These are phyloP conservation scores for Chaetomium cochliodes DNA, from an alignment of 495 filamentous ascomycete genomes.

Conservation along the genomic window DNA sequence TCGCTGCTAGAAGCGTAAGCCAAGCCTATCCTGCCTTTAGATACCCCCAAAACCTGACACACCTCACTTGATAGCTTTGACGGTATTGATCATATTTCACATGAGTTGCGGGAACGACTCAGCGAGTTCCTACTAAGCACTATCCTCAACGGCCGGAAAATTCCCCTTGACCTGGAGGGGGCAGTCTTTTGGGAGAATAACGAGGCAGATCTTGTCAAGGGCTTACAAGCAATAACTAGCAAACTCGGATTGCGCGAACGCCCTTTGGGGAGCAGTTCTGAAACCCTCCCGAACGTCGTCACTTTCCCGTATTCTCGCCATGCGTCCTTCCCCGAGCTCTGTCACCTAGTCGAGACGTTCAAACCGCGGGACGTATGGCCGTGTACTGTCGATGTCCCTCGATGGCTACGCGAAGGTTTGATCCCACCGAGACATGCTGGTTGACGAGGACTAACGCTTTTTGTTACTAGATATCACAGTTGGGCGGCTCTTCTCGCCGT, in stretches of 20 bases:
- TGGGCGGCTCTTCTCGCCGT: conserved; percentile 63
- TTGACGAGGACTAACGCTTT: conserved; percentile 22
- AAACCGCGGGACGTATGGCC: conserved; percentile 76
- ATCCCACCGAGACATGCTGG: background rate
- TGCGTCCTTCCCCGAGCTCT: conserved; percentile 80
- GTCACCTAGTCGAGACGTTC: conserved; percentile 65
- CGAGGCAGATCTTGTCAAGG: conserved; percentile 27
- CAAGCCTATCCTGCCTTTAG: background rate
- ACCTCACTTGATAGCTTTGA: conserved; percentile 31
- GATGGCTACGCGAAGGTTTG: conserved; percentile 56
- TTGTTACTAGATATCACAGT: conserved; percentile 55
- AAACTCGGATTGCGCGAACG: conserved; percentile 27
- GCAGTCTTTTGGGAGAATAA: conserved; percentile 27
- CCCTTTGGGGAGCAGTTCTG: background rate
- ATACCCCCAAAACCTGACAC: background rate
- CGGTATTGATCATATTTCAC: conserved; percentile 23
- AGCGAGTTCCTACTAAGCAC: conserved; percentile 31
- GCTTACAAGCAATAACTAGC: conserved; percentile 35
- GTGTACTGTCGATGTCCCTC: conserved; percentile 67
- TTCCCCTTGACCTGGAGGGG: conserved; percentile 37
- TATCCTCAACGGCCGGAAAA: conserved; percentile 31
- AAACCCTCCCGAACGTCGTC: conserved; percentile 45
- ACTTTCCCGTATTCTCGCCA: conserved; percentile 87
- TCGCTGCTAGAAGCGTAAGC: conserved; percentile 52
- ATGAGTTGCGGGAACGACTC: conserved; percentile 31